These are phyloP conservation scores for Sarocladium kiliense DNA, from an alignment of 2,329 filamentous ascomycete species.

Conservation along the genomic window DNA sequence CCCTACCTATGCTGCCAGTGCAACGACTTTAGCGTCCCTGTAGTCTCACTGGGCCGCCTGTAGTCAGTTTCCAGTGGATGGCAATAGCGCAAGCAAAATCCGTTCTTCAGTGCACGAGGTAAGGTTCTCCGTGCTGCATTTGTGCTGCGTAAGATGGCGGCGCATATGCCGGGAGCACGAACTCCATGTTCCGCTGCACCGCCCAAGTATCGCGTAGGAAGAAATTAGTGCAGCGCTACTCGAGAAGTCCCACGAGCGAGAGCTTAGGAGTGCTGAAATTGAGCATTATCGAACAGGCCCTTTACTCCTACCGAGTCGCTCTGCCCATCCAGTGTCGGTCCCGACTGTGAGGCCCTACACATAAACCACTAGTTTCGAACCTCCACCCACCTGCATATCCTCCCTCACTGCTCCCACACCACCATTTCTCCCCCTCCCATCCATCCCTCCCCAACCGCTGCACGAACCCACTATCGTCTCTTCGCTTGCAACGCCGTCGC, in stretches of 20 bases:
- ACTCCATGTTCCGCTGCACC: not conserved
- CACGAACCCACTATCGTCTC: slow-evolving; percentile 1
- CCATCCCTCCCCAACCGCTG: not conserved
- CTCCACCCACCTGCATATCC: not conserved
- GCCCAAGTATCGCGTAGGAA: not conserved
- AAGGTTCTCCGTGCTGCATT: not conserved
- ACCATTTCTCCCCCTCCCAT: not conserved
- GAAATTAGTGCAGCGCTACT: not conserved
- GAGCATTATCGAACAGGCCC: no score
- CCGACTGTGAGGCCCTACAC: not conserved
- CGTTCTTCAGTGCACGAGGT: no score
- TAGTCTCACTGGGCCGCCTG: no score
- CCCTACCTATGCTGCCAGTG: not conserved
- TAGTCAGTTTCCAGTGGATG: not conserved
- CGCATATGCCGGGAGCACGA: not conserved
- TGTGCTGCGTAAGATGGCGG: not conserved
- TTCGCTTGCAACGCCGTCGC: slow-evolving; percentile 3
- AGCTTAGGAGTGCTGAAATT: no score
- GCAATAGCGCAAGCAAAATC: not conserved
- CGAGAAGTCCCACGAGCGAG: no score
- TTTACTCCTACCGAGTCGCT: no score
- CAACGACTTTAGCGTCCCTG: not conserved
- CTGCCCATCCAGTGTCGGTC: no score
- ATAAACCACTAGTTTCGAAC: not conserved
- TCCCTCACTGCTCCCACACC: not conserved